Base-by-base conservation (phyloP, 2,329 filamentous ascomycete species). In the Ophiostoma sp. region DNA sequence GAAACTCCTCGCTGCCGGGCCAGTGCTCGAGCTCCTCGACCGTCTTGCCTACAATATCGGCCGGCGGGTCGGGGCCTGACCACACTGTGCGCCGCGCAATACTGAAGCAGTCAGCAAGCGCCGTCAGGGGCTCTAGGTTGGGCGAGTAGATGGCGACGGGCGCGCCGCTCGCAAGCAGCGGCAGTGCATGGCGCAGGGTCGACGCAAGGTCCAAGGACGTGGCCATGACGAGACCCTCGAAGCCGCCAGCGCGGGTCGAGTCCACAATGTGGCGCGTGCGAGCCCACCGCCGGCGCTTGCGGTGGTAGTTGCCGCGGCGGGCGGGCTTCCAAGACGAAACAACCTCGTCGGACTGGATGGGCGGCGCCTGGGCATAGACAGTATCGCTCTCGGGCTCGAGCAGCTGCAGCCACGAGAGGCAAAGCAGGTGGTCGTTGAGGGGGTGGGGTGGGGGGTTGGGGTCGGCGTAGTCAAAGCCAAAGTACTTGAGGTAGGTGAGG, bases 341-440 rank as follows among this genome's bases (percentile, higher is more conserved):
- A 38, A 85, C 83, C 16, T 87, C 85, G 0, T 87, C 81, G 0
- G 87, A 74, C 0, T 89, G 81, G 0, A 79, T 76, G 0, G 86
- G 81, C 0, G 92, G 89, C 67, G 89, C 84, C 40, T 85, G 83
- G 44, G 81, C 78, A 78, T 96, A 97, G 4, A 89, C 86, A 0
- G 85, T 83, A 77, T 98, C 95, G 42, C 87, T 81, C 47, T 85
- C 80, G 0, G 95, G 95, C 38, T 90, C 84, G 16, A 97, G 80
- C 5, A 99, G 86, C 78, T 98, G 94, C 2, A 99, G 85, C 93
- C 94, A 99, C 41, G 92, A 94, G 42, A 98, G 82, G 5, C 89
- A 87, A 74, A 94, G 89, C 66, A 99, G 86, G 76, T 95, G 89
- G 16, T 85, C 89, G 77, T 89, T 85, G 11, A 99, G 86, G 0